Conservation (phyloP, 2,329 filamentous ascomycete genomes). For the Alternaria atra region DNA sequence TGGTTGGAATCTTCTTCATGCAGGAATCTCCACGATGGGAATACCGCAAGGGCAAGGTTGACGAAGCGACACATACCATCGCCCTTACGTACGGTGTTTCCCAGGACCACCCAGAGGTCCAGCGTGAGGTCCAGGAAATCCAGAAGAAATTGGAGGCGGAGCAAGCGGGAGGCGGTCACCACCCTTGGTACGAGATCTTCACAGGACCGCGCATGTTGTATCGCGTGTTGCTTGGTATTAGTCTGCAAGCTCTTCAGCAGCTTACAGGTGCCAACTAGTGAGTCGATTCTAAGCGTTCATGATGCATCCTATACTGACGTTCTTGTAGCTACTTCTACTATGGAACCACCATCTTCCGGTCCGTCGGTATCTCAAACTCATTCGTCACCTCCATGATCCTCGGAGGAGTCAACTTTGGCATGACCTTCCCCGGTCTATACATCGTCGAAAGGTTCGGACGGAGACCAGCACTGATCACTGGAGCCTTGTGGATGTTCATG, state of each 20-base stretch:
- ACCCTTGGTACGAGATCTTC: conserved; percentile 66
- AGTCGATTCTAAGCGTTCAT: conserved; percentile 43
- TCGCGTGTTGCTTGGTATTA: conserved; percentile 69
- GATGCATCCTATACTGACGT: neutral
- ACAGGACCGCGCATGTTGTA: conserved; percentile 72
- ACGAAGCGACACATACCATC: conserved; percentile 61
- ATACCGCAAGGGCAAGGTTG: conserved; percentile 64
- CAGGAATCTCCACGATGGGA: conserved; percentile 67
- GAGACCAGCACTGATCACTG: conserved; percentile 56
- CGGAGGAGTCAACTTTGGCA: conserved; percentile 59
- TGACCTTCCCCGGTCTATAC: conserved; percentile 58
- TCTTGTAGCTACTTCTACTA: conserved; percentile 64
- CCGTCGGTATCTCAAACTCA: conserved; percentile 53
- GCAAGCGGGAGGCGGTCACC: conserved; percentile 47
- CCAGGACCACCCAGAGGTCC: conserved; percentile 63
- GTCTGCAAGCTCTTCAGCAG: conserved; percentile 72
- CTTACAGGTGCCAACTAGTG: conserved; percentile 74
- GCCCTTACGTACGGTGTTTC: conserved; percentile 65
- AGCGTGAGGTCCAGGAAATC: conserved; percentile 64
- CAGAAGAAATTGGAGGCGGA: conserved; percentile 65
- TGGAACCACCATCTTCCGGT: conserved; percentile 57
- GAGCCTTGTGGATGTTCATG: conserved; percentile 60
- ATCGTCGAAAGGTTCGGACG: conserved; percentile 59
- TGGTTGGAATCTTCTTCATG: conserved; percentile 63
- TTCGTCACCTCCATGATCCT: conserved; percentile 60